Evolutionary conservation across 768 basidiomycete genomes (phyloP).

Genomic region (Calocera viscosa): DNA sequence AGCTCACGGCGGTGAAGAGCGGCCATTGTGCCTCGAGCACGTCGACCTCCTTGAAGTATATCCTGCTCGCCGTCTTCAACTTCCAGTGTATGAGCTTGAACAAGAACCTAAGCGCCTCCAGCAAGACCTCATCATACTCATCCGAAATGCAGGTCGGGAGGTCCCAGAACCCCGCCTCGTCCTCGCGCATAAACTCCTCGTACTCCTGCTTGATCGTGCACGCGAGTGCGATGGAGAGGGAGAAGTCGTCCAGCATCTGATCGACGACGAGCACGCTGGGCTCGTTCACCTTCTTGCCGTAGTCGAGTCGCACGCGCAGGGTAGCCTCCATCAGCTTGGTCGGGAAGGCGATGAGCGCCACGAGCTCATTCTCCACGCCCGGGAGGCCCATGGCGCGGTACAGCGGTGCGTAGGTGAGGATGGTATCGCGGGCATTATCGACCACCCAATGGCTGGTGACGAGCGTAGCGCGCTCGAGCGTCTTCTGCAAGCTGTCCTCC

Average conservation of each 20-base stretch:
- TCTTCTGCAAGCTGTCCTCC: slow-evolving; percentile 89
- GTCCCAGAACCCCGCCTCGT: slow-evolving; percentile 77
- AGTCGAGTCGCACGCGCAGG: slow-evolving; percentile 77
- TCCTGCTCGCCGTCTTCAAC: slow-evolving; percentile 80
- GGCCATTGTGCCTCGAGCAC: slow-evolving; percentile 95
- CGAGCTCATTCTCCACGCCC: slow-evolving; percentile 75
- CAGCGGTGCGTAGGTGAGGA: slow-evolving; percentile 60
- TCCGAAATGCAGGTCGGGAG: slow-evolving; percentile 77
- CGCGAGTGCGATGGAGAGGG: slow-evolving; percentile 78
- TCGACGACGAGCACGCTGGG: slow-evolving; percentile 85
- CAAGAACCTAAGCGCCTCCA: slow-evolving; percentile 76
- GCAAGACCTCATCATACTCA: slow-evolving; percentile 79
- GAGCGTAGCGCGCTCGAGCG: slow-evolving; percentile 82
- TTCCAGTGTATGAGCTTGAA: slow-evolving; percentile 94
- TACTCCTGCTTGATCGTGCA: slow-evolving; percentile 94
- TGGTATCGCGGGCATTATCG: slow-evolving; percentile 71
- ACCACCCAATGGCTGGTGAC: slow-evolving; percentile 74
- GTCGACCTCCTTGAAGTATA: slow-evolving; percentile 96
- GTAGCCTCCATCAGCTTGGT: slow-evolving; percentile 87
- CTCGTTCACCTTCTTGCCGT: slow-evolving; percentile 75
- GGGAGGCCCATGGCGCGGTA: slow-evolving; percentile 87
- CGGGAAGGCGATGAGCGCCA: slow-evolving; percentile 90
- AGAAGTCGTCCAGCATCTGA: slow-evolving; percentile 86
- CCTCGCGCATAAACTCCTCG: slow-evolving; percentile 77
- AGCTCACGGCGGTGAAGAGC: slow-evolving; percentile 83